Base-by-base conservation (phyloP, 2,329 filamentous ascomycete genomes). In the Tolypocladium capitatum region DNA sequence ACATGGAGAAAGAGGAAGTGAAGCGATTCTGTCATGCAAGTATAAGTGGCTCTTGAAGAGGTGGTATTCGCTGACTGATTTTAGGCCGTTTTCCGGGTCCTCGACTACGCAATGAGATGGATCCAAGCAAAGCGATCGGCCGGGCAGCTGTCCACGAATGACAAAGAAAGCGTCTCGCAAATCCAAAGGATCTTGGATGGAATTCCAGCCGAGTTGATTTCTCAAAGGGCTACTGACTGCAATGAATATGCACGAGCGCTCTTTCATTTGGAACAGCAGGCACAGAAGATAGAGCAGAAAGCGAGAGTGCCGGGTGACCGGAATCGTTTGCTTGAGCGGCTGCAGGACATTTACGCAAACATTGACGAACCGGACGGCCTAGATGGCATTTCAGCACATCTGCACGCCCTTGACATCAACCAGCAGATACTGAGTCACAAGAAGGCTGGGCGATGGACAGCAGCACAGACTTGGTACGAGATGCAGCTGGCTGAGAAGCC, bases 341-440 rank as follows among this genome's bases (percentile, higher is more conserved):
- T 98, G 24, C 91, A 97, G 60, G 83, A 91, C 46, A 95, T 98
- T 18, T 99, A 98, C 64, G 87, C 88, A 1, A 86, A 96, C 56
- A 97, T 99, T 51, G 92, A 99, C 59, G 92, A 99, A 57, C 94
- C 92, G 0, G 92, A 99, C 63, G 90, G 91, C 1, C 82, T 98
- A 32, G 90, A 97, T 61, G 92, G 92, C 3, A 91, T 98, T 51
- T 94, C 91, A 1, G 81, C 88, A 20, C 85, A 92, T 61, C 71
- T 97, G 3, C 84, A 85, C 49, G 80, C 89, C 11, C 71, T 97
- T n/a, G 86, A 94, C 54, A 83, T 96, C 45, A 86, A 95, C 51
- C 91, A 96, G 61, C 90, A 97, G 61, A 84, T 96, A 31, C 73
- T 96, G 48, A 88, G 94, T 57, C 89, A 98, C 66, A 81, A 86